Percentiles rank a stretch among this genome's conserved stretches.
phyloP scores from a whole-genome alignment of 1,139 yeast genomes.

The Hemisphaericaspora xylofermentans region DNA sequence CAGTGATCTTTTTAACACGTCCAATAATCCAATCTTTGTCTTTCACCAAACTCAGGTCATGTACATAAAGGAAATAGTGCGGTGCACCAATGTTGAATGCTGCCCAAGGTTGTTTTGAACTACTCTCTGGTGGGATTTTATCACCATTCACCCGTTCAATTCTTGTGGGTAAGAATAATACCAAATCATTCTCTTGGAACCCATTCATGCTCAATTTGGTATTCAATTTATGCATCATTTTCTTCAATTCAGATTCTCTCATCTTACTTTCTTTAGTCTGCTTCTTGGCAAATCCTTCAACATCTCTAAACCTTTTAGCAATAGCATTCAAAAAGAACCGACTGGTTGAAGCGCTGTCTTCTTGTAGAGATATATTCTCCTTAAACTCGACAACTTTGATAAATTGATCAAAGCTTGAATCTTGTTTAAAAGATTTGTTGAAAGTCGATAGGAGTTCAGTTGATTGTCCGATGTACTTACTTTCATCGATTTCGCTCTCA shows the following conservation, averaged over 20 bases:
- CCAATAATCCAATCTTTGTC: constrained; percentile 74
- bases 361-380: constrained; percentile 36
- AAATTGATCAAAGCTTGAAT: constrained; percentile 25
- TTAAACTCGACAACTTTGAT: constrained; percentile 30
- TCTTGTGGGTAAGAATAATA: constrained; percentile 77
- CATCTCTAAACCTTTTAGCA: constrained; percentile 78
- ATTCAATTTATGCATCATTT: constrained; percentile 34
- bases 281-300: constrained; percentile 87
- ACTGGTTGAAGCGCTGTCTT: constrained; percentile 24
- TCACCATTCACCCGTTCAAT: constrained; percentile 31
- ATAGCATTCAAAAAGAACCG: constrained; percentile 62
- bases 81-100: constrained; percentile 84
- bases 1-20: constrained; percentile 51
- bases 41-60: constrained; percentile 20
- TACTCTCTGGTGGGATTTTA: constrained; percentile 14
- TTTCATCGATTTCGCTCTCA: constrained; percentile 10
- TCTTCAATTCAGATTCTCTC: constrained; percentile 44
- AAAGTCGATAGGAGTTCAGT: constrained; percentile 19
- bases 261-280: constrained; percentile 72
- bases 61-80: constrained; percentile 58
- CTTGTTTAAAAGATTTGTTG: constrained; percentile 19
- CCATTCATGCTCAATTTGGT: constrained; percentile 63
- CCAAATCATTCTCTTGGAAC: constrained; percentile 72
- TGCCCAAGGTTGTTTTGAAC: constrained; percentile 69
- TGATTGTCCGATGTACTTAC: constrained; percentile 19